phyloP scores from a whole-genome alignment of 805 yeast genomes.

The Pichia cephalocereana region DNA sequence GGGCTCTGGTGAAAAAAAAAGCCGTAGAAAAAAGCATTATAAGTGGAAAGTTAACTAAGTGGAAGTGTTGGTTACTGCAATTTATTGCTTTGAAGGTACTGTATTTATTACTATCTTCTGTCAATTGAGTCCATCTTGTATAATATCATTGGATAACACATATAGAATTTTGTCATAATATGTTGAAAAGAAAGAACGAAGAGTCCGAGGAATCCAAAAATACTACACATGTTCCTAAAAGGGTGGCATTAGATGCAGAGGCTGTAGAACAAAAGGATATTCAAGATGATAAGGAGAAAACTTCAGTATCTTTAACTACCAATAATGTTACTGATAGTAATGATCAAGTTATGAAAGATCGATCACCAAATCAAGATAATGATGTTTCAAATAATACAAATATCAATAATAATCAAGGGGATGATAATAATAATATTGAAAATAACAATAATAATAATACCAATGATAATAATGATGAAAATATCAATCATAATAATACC shows the following conservation, averaged over 20 bases:
- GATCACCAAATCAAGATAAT: neutral
- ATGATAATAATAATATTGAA: neutral
- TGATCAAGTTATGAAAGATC: neutral
- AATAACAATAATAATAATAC: neutral
- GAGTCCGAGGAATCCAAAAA: conserved; percentile 32
- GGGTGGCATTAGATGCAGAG: conserved; percentile 65
- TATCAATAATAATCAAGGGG: neutral
- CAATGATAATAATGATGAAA: neutral
- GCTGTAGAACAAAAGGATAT: conserved; percentile 35
- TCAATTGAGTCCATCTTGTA: neutral
- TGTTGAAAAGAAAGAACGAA: conserved; percentile 63
- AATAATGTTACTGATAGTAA: neutral
- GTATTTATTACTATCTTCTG: neutral
- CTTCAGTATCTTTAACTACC: conserved; percentile 29
- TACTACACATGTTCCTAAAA: conserved; percentile 42
- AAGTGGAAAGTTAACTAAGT: too few species aligned
- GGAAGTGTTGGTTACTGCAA: neutral
- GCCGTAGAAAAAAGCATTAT: too few species aligned
- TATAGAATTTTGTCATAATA: conserved; percentile 1
- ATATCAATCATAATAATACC: neutral
- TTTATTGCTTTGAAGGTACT: neutral
- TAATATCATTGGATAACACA: neutral
- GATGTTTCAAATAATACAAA: neutral
- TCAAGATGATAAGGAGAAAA: conserved; percentile 32
- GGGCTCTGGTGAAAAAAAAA: neutral